Conservation (phyloP, 345 rosid species). For the Eucalyptus pauciflora region DNA sequence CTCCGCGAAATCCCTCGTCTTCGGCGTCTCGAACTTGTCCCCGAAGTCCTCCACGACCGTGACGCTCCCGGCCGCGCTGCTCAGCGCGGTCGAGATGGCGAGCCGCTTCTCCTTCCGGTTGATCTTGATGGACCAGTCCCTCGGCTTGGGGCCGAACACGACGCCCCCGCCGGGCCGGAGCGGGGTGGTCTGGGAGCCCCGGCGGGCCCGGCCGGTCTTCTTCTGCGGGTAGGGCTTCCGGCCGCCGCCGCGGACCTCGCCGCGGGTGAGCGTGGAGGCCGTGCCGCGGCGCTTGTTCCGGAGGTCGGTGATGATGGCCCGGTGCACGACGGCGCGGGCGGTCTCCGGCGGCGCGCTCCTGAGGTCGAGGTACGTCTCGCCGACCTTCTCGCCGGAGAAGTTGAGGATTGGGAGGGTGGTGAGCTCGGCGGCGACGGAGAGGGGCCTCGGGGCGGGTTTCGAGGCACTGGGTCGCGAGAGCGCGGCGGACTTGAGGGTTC, state of each 20-base stretch:
- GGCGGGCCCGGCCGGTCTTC: conserved; percentile 82
- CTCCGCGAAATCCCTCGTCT: conserved; percentile 66
- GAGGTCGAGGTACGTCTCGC: conserved; percentile 78
- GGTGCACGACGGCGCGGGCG: conserved; percentile 85
- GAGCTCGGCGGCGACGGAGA: conserved; percentile 40
- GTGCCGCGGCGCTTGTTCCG: conserved; percentile 92
- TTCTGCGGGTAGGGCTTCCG: conserved; percentile 78
- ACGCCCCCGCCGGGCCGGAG: conserved; percentile 91
- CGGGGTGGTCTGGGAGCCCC: conserved; percentile 66
- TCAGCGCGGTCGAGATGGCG: conserved; percentile 75
- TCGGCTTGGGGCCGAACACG: conserved; percentile 74
- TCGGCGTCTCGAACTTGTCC: conserved; percentile 64
- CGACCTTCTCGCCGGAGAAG: conserved; percentile 74
- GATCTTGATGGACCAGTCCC: conserved; percentile 89
- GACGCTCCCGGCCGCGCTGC: conserved; percentile 55
- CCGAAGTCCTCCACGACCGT: conserved; percentile 81
- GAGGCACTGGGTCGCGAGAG: not conserved
- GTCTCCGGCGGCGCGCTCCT: conserved; percentile 71
- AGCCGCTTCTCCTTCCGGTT: conserved; percentile 76
- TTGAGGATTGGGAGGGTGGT: conserved; percentile 60
- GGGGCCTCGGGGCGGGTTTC: conserved; percentile 6
- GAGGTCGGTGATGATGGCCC: conserved; percentile 65
- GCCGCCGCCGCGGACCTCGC: conserved; percentile 93
- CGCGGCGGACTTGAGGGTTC: not conserved
- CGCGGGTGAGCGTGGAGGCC: conserved; percentile 81